phyloP scores from a whole-genome alignment of 163 green algal genomes.

The Smithsoniella earleae region DNA sequence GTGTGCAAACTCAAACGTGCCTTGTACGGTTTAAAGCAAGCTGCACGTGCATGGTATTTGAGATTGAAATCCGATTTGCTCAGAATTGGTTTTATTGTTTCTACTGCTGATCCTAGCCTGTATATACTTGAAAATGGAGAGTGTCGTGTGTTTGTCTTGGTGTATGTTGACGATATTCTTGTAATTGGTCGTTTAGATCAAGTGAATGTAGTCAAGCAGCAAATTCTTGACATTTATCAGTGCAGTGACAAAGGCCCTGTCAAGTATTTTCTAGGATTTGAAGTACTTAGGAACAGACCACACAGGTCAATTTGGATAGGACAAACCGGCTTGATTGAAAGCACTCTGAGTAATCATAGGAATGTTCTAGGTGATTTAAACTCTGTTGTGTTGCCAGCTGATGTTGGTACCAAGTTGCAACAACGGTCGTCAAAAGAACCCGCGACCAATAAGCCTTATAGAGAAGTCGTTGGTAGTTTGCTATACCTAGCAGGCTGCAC shows the following conservation, averaged over 20 bases:
- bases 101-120: background rate
- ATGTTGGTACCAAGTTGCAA: background rate
- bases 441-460: constrained; percentile 30
- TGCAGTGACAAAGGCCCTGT: constrained; percentile 36
- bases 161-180: constrained; percentile 45
- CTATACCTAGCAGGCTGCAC: constrained; percentile 40
- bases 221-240: constrained; percentile 32
- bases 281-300: constrained; percentile 36
- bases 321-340: background rate
- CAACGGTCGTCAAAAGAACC: background rate
- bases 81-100: background rate
- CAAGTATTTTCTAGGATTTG: constrained; percentile 39
- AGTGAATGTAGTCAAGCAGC: background rate
- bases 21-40: background rate
- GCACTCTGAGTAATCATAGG: background rate
- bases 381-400: background rate
- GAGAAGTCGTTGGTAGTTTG: constrained; percentile 37
- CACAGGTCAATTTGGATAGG: background rate
- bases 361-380: background rate
- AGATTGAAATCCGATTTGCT: background rate
- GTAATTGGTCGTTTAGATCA: background rate
- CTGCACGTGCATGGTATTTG: background rate
- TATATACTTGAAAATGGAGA: background rate
- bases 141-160: constrained; percentile 29
- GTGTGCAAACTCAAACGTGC: background rate